A percentile compares a stretch with the other conserved stretches of the same genome.
Conservation (phyloP, 2,329 filamentous ascomycete species). For the Podosphaera leucotricha region DNA sequence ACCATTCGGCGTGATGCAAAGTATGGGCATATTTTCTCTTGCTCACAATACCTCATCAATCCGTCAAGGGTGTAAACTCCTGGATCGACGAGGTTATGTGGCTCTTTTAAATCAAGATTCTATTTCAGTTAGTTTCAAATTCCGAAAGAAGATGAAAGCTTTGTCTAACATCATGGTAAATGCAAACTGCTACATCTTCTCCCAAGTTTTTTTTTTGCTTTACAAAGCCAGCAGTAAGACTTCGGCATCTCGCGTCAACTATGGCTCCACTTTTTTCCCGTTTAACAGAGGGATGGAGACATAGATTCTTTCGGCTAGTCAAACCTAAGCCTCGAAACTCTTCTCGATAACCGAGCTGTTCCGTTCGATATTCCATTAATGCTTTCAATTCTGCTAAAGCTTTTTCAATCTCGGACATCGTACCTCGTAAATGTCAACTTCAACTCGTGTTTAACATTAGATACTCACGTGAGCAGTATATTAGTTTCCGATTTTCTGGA, state of each 20-base stretch:
- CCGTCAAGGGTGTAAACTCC: constrained; percentile 92
- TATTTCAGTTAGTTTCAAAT: constrained; percentile 17
- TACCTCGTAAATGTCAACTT: constrained; percentile 25
- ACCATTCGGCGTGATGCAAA: constrained; percentile 91
- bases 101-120: constrained; percentile 86
- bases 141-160: neutral
- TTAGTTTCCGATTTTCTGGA: constrained; percentile 81
- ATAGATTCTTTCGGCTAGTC: constrained; percentile 92
- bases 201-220: constrained; percentile 93
- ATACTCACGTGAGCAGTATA: constrained; percentile 71
- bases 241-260: constrained; percentile 88
- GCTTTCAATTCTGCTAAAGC: constrained; percentile 75
- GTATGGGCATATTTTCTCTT: constrained; percentile 93
- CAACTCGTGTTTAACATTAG: neutral
- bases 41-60: constrained; percentile 69
- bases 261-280: constrained; percentile 85
- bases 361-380: constrained; percentile 80
- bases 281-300: constrained; percentile 86
- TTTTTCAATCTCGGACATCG: constrained; percentile 99
- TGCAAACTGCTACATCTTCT: constrained; percentile 79
- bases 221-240: constrained; percentile 86
- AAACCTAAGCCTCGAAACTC: constrained; percentile 82
- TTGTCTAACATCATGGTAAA: constrained; percentile 64
- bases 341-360: constrained; percentile 74
- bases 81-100: constrained; percentile 80